These are phyloP conservation scores for Pseudocercospora ulei DNA, from an alignment of 2,329 filamentous ascomycete species.

Conservation along the genomic window DNA sequence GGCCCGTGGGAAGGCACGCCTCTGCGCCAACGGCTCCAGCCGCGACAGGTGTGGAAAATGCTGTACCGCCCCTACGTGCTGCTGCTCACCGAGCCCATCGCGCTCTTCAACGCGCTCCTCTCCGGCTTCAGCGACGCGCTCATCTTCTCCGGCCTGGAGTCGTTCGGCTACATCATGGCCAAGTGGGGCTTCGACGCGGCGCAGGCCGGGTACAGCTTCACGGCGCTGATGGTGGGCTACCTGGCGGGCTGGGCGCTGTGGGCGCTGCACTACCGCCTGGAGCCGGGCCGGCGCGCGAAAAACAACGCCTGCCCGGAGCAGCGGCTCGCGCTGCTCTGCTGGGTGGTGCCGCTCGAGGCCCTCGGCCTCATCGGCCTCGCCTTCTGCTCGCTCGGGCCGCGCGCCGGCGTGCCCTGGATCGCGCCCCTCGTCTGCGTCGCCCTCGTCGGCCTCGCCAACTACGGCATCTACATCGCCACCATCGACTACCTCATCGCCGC, in stretches of 20 bases:
- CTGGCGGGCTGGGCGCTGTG: constrained; percentile 51
- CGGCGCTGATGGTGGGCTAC: constrained; percentile 54
- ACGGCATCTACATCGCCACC: constrained; percentile 32
- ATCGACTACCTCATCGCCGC: constrained; percentile 59
- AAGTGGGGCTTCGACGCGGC: constrained; percentile 53
- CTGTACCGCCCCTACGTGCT: constrained; percentile 60
- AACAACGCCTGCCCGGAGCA: constrained; percentile 52
- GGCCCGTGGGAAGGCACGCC: constrained; percentile 56
- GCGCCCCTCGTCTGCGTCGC: constrained; percentile 55
- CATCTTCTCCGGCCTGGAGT: constrained; percentile 70
- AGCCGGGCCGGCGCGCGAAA: constrained; percentile 40
- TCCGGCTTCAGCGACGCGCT: constrained; percentile 64
- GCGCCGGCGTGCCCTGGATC: constrained; percentile 52
- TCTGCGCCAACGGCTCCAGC: constrained; percentile 40
- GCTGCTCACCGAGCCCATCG: constrained; percentile 66
- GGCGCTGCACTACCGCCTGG: constrained; percentile 42
- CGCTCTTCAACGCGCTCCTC: constrained; percentile 58
- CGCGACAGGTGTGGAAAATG: constrained; percentile 40
- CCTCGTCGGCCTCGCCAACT: constrained; percentile 61
- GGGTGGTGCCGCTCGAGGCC: constrained; percentile 50
- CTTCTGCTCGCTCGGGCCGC: constrained; percentile 55
- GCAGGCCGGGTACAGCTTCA: constrained; percentile 51
- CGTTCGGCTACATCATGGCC: constrained; percentile 55
- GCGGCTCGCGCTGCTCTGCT: constrained; percentile 57
- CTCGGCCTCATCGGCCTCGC: constrained; percentile 63